Evolutionary conservation across 2,329 filamentous ascomycete genomes (phyloP).

Genomic region (Stemphylium lycopersici): DNA sequence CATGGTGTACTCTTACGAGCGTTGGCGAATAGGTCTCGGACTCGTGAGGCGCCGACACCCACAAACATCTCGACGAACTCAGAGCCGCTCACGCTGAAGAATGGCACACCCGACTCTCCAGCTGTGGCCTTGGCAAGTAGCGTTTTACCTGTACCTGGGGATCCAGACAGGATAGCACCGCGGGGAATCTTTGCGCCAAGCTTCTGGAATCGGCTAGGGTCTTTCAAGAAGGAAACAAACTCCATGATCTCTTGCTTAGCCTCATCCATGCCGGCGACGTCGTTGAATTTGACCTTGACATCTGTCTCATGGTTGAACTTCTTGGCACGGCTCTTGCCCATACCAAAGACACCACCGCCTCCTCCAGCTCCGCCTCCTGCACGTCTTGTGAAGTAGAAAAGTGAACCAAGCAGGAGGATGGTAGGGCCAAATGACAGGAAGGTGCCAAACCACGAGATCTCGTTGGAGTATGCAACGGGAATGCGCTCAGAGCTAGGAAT

Average conservation of each 20-base stretch:
- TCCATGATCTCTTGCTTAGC: slow-evolving; percentile 99
- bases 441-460: slow-evolving; percentile 74
- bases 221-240: slow-evolving; percentile 96
- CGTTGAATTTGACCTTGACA: slow-evolving; percentile 94
- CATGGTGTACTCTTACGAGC: slow-evolving; percentile 95
- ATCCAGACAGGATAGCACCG: slow-evolving; percentile 95
- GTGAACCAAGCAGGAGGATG: slow-evolving; percentile 79
- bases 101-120: slow-evolving; percentile 94
- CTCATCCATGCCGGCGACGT: slow-evolving; percentile 98
- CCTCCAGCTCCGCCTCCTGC: slow-evolving; percentile 68
- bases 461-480: slow-evolving; percentile 83
- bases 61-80: slow-evolving; percentile 99
- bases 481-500: slow-evolving; percentile 90
- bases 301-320: slow-evolving; percentile 97
- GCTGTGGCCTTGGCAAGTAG: slow-evolving; percentile 96
- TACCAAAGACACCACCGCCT: slow-evolving; percentile 81
- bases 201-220: slow-evolving; percentile 89
- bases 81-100: slow-evolving; percentile 97
- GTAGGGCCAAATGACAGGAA: slow-evolving; percentile 86
- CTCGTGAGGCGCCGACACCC: slow-evolving; percentile 93
- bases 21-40: slow-evolving; percentile 91
- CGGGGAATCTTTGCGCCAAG: slow-evolving; percentile 97
- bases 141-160: slow-evolving; percentile 97
- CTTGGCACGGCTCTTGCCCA: slow-evolving; percentile 94
- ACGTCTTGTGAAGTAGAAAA: slow-evolving; percentile 79